phyloP scores from a whole-genome alignment of 257 asterid species.

The Knoxia roxburghii region DNA sequence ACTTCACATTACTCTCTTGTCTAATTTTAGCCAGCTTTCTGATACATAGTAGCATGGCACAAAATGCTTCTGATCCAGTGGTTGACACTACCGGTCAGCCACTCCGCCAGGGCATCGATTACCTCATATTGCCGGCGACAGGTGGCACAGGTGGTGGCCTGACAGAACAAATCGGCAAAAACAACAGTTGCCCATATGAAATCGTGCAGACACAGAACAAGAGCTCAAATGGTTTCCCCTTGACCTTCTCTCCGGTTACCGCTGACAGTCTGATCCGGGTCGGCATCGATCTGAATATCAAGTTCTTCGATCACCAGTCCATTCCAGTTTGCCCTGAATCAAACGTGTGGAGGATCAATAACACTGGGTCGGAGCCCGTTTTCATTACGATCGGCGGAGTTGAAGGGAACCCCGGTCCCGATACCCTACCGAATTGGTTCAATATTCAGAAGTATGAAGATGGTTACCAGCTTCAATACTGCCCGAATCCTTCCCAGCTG shows the following conservation, averaged over 20 bases:
- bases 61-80: not conserved
- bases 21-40: not conserved
- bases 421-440: slow-evolving; percentile 1
- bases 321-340: not conserved
- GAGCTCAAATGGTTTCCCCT: not conserved
- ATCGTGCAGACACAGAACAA: not conserved
- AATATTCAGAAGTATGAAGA: slow-evolving; percentile 9
- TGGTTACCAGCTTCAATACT: not conserved
- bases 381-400: slow-evolving; percentile 7
- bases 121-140: not conserved
- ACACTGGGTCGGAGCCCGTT: not conserved
- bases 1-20: not conserved
- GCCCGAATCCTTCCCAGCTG: not conserved
- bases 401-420: slow-evolving; percentile 10
- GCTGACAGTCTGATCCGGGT: not conserved
- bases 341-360: not conserved
- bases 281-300: not conserved
- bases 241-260: not conserved
- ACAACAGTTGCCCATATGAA: slow-evolving; percentile 3
- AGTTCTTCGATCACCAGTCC: not conserved
- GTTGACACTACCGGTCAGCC: not conserved
- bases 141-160: not conserved
- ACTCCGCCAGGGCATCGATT: not conserved
- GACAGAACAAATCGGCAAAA: not conserved
- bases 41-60: not conserved